These are phyloP conservation scores for Phyllosticta citrichinensis DNA, from an alignment of 2,329 filamentous ascomycete species.

Conservation along the genomic window DNA sequence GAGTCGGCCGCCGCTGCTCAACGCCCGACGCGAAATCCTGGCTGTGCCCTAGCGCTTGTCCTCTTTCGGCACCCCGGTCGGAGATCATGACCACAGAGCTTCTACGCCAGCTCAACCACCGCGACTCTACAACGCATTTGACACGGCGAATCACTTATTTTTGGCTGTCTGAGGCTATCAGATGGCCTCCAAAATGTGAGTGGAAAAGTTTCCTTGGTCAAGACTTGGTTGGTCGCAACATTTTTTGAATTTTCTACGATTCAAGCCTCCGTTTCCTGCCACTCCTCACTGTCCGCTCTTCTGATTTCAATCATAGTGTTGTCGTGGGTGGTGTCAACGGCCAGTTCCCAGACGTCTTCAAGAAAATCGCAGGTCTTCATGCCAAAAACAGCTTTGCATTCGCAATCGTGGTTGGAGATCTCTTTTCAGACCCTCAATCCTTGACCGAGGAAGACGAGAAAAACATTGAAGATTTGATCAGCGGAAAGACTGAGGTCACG, in stretches of 20 bases:
- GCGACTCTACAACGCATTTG: not conserved
- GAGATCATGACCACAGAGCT: not conserved
- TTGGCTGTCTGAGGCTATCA: not conserved
- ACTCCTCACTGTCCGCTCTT: not conserved
- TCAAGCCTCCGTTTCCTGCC: not conserved
- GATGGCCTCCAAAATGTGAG: constrained; percentile 51
- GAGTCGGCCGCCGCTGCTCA: constrained; percentile 3
- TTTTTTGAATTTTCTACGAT: not conserved
- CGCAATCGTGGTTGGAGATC: constrained; percentile 72
- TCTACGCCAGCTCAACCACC: not conserved
- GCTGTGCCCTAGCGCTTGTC: constrained; percentile 1
- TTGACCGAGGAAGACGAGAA: constrained; percentile 45
- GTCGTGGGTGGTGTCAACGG: constrained; percentile 79
- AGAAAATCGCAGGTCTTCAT: constrained; percentile 71
- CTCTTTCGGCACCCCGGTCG: not conserved
- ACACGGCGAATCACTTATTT: not conserved
- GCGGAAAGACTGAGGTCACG: constrained; percentile 63
- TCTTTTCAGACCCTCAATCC: constrained; percentile 52
- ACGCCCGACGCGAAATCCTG: constrained; percentile 4
- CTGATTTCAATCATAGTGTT: constrained; percentile 46
- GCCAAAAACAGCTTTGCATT: constrained; percentile 82
- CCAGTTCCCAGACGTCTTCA: constrained; percentile 63
- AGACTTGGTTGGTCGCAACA: not conserved
- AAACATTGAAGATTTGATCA: constrained; percentile 47
- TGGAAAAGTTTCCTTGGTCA: not conserved